Evolutionary conservation across 306 rosid species (phyloP), one percentile per base, ranked within the genome.

Genomic region (Crotalaria pallida): DNA sequence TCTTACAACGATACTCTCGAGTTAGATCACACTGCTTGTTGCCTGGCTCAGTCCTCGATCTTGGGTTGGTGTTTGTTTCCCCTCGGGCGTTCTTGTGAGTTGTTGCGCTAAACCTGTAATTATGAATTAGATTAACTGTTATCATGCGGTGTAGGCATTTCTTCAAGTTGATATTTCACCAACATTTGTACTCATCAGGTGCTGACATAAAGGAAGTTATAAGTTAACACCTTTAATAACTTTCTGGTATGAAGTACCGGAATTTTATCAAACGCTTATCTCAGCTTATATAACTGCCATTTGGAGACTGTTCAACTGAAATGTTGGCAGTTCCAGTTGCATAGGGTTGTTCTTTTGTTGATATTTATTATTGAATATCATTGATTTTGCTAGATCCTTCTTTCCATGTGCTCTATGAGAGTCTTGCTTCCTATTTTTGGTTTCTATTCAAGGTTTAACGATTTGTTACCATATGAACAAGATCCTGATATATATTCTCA

Each of bases 391-490:
- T 74, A 6, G 58, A 67, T 68, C 44, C 23, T 63, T 64, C 40
- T 48, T 51, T 72, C 61, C 38, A 23, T 15, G 21, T 23, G 33
- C 49, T 23, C 47, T 23, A 17, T 53, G 44, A n/a, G 24, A 26
- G 36, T 23, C 53, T 67, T 31, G 10, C 72, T 34, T 24, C 33
- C 57, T 33, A 60, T 60, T 59, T 19, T 44, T 38, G 58, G 52
- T 41, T 44, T 47, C 81, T 58, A 53, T 53, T 47, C 50, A 58
- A 41, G 45, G 41, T 50, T 8, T 47, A 80, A 67, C 86, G 86
- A 27, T 88, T 83, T 71, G 84, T 56, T 71, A 21, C 16, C 4
- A 10, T 18, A 56, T 48, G 57, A 57, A 45, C 29, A 45, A 17
- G 47, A 17, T 27, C 63, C 31, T 49, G 23, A 7, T 57, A 34